phyloP scores from a whole-genome alignment of 148 eudicot genomes.

The Diospyros kaki region DNA sequence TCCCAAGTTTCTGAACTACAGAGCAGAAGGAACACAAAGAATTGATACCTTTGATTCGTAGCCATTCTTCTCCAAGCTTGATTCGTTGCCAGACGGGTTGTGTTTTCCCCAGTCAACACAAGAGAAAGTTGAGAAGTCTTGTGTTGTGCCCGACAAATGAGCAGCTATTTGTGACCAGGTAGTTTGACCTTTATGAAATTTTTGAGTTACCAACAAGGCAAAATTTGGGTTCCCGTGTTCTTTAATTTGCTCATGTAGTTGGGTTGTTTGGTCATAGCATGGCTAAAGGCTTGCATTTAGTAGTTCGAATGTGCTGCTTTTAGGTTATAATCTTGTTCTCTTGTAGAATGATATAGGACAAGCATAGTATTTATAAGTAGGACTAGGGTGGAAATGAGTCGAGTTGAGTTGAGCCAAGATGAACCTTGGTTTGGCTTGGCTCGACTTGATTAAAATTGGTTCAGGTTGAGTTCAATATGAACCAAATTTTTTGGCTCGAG shows the following conservation, averaged over 20 bases:
- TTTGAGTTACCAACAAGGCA: neutral
- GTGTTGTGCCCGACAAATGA: conserved; percentile 71
- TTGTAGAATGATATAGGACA: neutral
- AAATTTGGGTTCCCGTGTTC: neutral
- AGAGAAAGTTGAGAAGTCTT: conserved; percentile 90
- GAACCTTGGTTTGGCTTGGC: no score
- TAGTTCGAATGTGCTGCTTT: neutral
- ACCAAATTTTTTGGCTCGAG: no score
- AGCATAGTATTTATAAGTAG: no score
- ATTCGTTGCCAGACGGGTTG: conserved; percentile 50
- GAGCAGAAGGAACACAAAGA: conserved; percentile 71
- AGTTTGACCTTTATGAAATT: conserved; percentile 9
- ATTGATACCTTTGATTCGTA: conserved; percentile 53
- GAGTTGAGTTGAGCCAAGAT: no score
- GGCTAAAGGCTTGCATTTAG: conserved; percentile 1
- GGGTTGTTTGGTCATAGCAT: neutral
- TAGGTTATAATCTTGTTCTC: neutral
- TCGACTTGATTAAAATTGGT: no score
- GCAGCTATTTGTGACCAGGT: conserved; percentile 84
- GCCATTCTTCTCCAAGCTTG: conserved; percentile 50
- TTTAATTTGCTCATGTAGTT: neutral
- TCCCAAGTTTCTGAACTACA: conserved; percentile 25
- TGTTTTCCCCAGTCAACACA: conserved; percentile 78
- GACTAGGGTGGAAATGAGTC: no score
- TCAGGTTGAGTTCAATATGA: no score